A percentile compares a stretch with the other conserved stretches of the same genome.
These are phyloP conservation scores for Pyrus betulifolia DNA, from an alignment of 306 rosid genomes.

Conservation along the genomic window DNA sequence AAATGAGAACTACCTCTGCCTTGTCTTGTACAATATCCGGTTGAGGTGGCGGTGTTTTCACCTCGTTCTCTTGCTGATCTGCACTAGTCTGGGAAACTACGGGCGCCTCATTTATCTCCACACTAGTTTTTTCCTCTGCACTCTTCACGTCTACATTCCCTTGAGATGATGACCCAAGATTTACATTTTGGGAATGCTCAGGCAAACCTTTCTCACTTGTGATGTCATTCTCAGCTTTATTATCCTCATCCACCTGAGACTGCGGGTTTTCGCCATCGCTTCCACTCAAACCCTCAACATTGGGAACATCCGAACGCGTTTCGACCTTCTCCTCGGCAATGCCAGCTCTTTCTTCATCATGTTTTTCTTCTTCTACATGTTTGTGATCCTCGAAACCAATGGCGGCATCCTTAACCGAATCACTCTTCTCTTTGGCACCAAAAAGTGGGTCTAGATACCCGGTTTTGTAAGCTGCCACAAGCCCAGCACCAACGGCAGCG, in stretches of 20 bases:
- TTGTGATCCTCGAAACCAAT: constrained; percentile 15
- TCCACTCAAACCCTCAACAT: constrained; percentile 32
- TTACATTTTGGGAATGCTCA: constrained; percentile 27
- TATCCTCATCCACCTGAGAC: constrained; percentile 32
- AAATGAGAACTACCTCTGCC: constrained; percentile 46
- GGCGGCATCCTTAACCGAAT: constrained; percentile 23
- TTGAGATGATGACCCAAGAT: constrained; percentile 24
- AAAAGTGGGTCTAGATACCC: constrained; percentile 59
- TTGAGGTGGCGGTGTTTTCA: constrained; percentile 26
- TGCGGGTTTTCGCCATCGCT: constrained; percentile 21
- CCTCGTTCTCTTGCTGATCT: constrained; percentile 32
- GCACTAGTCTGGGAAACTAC: constrained; percentile 23
- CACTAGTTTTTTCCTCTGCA: constrained; percentile 20
- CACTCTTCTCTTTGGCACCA: constrained; percentile 31
- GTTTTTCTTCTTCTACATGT: constrained; percentile 28
- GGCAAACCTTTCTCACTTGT: constrained; percentile 34
- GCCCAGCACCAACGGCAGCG: constrained; percentile 60
- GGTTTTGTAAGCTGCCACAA: constrained; percentile 56
- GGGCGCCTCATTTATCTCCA: constrained; percentile 25
- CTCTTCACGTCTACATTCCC: constrained; percentile 24
- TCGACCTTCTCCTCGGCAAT: constrained; percentile 44
- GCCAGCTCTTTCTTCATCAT: constrained; percentile 28
- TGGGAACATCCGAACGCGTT: constrained; percentile 25
- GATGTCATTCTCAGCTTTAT: constrained; percentile 18
- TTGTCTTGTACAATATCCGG: constrained; percentile 26